Conservation (phyloP, 2,329 filamentous ascomycete species). For the Colletotrichum somersetense region DNA sequence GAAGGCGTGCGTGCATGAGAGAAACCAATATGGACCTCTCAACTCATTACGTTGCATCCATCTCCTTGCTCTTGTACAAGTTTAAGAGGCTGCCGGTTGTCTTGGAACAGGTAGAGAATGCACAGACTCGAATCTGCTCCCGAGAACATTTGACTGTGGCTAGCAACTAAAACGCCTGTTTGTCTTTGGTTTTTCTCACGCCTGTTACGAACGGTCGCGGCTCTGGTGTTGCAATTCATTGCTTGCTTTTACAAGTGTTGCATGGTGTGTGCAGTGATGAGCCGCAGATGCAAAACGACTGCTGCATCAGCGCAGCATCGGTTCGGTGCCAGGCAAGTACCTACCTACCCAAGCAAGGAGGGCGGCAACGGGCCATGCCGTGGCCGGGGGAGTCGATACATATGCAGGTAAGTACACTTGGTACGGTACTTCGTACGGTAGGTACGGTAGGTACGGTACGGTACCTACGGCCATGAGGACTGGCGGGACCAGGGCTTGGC, state of each 20-base stretch:
- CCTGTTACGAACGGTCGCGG: neutral
- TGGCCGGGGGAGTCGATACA: neutral
- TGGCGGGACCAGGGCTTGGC: neutral
- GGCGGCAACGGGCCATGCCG: neutral
- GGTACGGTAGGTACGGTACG: too few relatives aligned
- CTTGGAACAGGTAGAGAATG: neutral
- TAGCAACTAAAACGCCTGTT: neutral
- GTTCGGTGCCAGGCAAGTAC: too few relatives aligned
- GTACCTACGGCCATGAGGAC: neutral
- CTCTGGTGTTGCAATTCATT: too few relatives aligned
- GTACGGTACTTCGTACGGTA: too few relatives aligned
- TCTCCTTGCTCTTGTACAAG: neutral
- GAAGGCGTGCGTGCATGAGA: too few relatives aligned
- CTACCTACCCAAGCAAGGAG: neutral
- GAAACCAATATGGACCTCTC: neutral
- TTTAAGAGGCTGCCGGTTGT: neutral
- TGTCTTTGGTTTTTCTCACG: neutral
- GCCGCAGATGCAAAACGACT: neutral
- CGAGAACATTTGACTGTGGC: neutral
- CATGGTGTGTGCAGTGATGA: too few relatives aligned
- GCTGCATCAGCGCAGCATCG: neutral
- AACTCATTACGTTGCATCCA: too few relatives aligned
- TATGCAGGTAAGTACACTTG: too few relatives aligned
- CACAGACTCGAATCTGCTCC: neutral
- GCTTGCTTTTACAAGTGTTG: too few relatives aligned